Conservation (phyloP, 106 monocot genomes). For the Dendrobium huoshanense region DNA sequence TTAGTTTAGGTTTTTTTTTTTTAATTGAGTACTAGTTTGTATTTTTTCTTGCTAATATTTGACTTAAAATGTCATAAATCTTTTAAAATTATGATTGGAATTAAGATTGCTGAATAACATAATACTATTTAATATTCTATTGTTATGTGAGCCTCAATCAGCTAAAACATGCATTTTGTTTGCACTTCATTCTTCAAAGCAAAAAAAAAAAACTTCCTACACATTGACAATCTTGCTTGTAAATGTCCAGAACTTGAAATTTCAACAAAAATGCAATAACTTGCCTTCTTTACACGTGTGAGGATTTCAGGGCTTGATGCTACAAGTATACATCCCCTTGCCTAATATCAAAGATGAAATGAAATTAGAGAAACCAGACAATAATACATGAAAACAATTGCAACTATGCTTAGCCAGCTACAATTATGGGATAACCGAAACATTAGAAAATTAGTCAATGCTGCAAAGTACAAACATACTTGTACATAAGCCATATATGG, state of each 20-base stretch:
- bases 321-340: conserved; percentile 92
- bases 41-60: too few relatives aligned
- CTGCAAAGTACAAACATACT: conserved; percentile 22
- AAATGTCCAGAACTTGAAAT: not conserved
- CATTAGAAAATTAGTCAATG: not conserved
- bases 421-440: not conserved
- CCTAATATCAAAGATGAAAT: conserved; percentile 30
- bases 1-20: too few relatives aligned
- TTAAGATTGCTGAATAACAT: too few relatives aligned
- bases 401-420: not conserved
- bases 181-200: too few relatives aligned
- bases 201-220: too few relatives aligned
- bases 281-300: conserved; percentile 65
- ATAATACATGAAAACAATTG: not conserved
- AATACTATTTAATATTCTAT: too few relatives aligned
- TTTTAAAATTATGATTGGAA: too few relatives aligned
- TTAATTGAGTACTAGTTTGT: too few relatives aligned
- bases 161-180: too few relatives aligned
- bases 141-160: too few relatives aligned
- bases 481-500: conserved; percentile 92
- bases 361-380: not conserved
- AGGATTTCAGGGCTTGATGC: conserved; percentile 96
- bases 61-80: too few relatives aligned
- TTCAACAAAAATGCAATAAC: not conserved
- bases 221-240: too few relatives aligned